phyloP scores from a whole-genome alignment of 1,284 basidiomycete genomes.

The Calocybe gambosa region DNA sequence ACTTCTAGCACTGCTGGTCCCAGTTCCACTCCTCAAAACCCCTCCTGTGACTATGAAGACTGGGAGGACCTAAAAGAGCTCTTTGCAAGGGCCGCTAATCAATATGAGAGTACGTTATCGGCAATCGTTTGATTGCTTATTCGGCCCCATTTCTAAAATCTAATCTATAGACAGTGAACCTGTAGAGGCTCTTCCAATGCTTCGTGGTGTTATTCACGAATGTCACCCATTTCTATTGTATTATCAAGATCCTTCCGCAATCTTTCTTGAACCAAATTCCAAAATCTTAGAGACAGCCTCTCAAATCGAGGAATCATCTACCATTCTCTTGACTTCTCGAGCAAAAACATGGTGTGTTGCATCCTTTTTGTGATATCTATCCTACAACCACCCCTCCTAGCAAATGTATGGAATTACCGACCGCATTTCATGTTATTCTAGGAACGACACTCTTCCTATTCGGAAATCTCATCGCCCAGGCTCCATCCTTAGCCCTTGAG shows the following conservation, averaged over 20 bases:
- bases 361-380: not conserved
- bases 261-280: constrained; percentile 28
- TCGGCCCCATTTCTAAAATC: not conserved
- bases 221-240: constrained; percentile 51
- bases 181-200: constrained; percentile 42
- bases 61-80: constrained; percentile 64
- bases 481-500: constrained; percentile 39
- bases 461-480: constrained; percentile 49
- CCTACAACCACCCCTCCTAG: constrained; percentile 15
- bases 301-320: not conserved
- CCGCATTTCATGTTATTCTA: constrained; percentile 58
- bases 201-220: constrained; percentile 60
- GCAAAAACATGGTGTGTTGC: constrained; percentile 13
- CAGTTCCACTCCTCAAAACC: constrained; percentile 16
- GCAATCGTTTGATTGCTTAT: not conserved
- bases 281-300: not conserved
- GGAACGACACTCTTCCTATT: constrained; percentile 57
- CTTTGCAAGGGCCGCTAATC: constrained; percentile 47
- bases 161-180: constrained; percentile 36
- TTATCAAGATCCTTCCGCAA: constrained; percentile 49
- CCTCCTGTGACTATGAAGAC: constrained; percentile 40
- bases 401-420: constrained; percentile 44
- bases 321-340: not conserved
- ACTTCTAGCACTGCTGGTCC: constrained; percentile 28
- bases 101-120: constrained; percentile 48